Base-by-base conservation (phyloP, 1,284 basidiomycete genomes). In the Stereum hirsutum region DNA sequence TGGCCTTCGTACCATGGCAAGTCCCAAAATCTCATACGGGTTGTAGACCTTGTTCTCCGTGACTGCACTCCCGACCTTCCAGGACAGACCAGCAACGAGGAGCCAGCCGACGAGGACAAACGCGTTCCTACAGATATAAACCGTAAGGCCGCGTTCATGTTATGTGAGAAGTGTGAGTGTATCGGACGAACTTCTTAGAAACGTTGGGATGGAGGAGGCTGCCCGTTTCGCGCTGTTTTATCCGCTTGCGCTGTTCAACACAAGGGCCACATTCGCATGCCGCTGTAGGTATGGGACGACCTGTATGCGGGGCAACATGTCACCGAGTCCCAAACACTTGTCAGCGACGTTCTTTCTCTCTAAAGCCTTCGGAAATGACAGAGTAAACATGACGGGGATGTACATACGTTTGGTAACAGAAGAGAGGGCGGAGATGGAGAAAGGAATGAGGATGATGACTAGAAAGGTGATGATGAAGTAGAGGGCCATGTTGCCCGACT, bases 21-120 rank as follows among this genome's bases (percentile, higher is more conserved):
- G 78, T 20, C 88, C 93, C 23, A 99, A 74, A 54, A 99, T 95
- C 56, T 92, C 82, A 55, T 95, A 99, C 1, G 96, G 96, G 60
- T 99, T 81, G 61, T 98, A 99, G 4, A 93, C 64, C 49, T 79
- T 82, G 62, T 68, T 80, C 35, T 86, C 82, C 32, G 68, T 50
- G 52, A 73, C 66, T 49, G 77, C 65, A 50, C 70, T 71, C n/a
- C 75, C 69, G 41, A 81, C 78, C 57, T 76, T 75, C 61, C 83
- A 82, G 6, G 68, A 74, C 40, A 95, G 65, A 57, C 75, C 81
- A 10, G 67, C 81, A 44, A 93, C 79, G 3, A 79, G 49, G 3
- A 70, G 65, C 93, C 93, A 98, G 43, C 91, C 91, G 14, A 71
- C 60, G 23, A 79, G 48, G 11, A 94, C 65, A 30, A 87, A 61